Evolutionary conservation across 805 yeast genomes (phyloP), one percentile per base, ranked within the genome.

Genomic region (Cyberlindnera xishuangbannaensis): DNA sequence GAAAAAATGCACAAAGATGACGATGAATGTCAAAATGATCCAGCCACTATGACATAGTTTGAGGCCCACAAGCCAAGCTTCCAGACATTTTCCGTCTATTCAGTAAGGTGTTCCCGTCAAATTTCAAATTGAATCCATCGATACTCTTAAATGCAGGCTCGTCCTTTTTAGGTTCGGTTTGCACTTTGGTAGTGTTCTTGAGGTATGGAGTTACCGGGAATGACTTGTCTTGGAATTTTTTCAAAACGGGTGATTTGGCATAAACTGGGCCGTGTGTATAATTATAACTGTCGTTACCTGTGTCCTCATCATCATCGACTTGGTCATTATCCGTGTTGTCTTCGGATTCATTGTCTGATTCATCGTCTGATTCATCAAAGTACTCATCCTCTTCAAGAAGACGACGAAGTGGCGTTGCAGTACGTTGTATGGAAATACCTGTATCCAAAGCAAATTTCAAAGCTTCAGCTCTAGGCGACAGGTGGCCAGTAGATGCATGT

Each of bases 361-460:
- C 46, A 15, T 50, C 56, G 34, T 49, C 53, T n/a, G 39, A 34
- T 27, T 52, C 55, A 20, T 49, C 38, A 23, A 51, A 49, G 36
- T 49, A 52, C 13, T 43, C 51, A 32, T 51, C 51, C 31, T 47
- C 47, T 10, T 47, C 52, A n/a, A 50, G 10, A 7, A 52, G 15
- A 18, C 46, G 35, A 20, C 48, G 43, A 10, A 51, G 30, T 14
- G 57, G 55, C 1, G 56, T 51, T 0, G 47, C 53, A 2, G 56
- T 53, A 39, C 95, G 73, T 52, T 84, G 90, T 18, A 85, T 88
- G 3, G 92, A 90, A 25, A 86, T 82, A 21, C 88, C 79, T 5
- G 82, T 78, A 50, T 85, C 95, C 56, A 85, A 82, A 10, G 87
- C 94, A 48, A 84, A 94, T 43, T 86, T 76, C 59, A 85, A 69